phyloP scores from a whole-genome alignment of 2,329 filamentous ascomycete genomes.

The Fusarium dimerum region DNA sequence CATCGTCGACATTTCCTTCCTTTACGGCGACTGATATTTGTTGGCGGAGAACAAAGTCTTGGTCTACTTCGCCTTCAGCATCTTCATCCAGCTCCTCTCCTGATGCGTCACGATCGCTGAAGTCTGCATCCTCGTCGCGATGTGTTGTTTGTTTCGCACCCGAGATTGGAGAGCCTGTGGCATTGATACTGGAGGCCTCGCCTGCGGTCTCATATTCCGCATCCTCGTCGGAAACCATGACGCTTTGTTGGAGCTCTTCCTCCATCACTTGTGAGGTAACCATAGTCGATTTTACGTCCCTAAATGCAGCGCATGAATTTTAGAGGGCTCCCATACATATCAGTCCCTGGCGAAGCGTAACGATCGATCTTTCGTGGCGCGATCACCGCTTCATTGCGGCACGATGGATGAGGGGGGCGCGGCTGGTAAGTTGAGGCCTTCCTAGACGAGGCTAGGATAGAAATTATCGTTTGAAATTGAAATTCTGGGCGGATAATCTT shows the following conservation, averaged over 20 bases:
- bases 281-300: conserved; percentile 41
- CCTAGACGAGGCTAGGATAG: not conserved
- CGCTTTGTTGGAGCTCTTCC: conserved; percentile 59
- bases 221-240: conserved; percentile 52
- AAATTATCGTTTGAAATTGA: not conserved
- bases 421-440: conserved; percentile 1
- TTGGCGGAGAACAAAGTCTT: conserved; percentile 31
- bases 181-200: conserved; percentile 23
- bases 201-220: conserved; percentile 44
- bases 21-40: conserved; percentile 28
- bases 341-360: conserved; percentile 23
- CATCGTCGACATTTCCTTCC: conserved; percentile 34
- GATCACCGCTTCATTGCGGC: conserved; percentile 27
- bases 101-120: conserved; percentile 42
- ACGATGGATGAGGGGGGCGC: conserved; percentile 21
- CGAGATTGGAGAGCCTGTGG: conserved; percentile 11
- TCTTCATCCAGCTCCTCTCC: conserved; percentile 46
- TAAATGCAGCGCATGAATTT: conserved; percentile 15
- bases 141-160: conserved; percentile 2
- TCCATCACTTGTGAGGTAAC: conserved; percentile 56
- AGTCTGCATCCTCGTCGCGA: conserved; percentile 38
- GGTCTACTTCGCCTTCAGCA: conserved; percentile 45
- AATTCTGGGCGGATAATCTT: not conserved
- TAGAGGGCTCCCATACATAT: conserved; percentile 32
- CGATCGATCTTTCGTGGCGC: conserved; percentile 23